Evolutionary conservation across 73 alveolate species (phyloP).

Genomic region (Symbiodinium natans): DNA sequence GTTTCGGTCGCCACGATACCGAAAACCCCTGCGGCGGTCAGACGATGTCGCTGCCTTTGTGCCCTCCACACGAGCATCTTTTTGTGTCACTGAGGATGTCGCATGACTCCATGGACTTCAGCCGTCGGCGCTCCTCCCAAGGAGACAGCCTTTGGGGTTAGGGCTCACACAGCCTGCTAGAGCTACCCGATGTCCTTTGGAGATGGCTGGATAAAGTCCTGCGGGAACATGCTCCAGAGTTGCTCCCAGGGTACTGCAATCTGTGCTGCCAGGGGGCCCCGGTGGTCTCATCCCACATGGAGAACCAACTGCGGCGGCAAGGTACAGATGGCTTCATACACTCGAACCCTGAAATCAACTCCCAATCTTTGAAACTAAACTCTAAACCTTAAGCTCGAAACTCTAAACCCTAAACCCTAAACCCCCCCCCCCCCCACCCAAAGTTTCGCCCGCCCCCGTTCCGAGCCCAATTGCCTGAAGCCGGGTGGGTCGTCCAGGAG

Average conservation of each 20-base stretch:
- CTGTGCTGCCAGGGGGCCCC: neutral
- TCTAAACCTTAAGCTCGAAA: neutral
- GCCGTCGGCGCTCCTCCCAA: neutral
- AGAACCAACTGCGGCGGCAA: conserved; percentile 57
- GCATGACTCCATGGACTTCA: neutral
- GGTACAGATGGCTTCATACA: too few relatives aligned
- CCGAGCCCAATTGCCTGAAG: too few relatives aligned
- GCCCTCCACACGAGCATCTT: too few relatives aligned
- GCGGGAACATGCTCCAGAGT: neutral
- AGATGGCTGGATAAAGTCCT: conserved; percentile 29
- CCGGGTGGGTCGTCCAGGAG: conserved; percentile 82
- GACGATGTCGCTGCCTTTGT: too few relatives aligned
- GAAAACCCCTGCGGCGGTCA: too few relatives aligned
- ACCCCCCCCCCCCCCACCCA: neutral
- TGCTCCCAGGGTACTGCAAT: neutral
- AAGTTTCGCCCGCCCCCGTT: too few relatives aligned
- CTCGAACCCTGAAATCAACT: too few relatives aligned
- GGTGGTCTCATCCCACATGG: conserved; percentile 20
- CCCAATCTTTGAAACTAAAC: neutral
- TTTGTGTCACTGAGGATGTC: neutral
- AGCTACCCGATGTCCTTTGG: too few relatives aligned
- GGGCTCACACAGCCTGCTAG: neutral
- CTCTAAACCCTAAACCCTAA: neutral
- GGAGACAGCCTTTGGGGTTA: neutral
- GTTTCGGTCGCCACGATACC: too few relatives aligned